phyloP scores from a whole-genome alignment of 2,329 filamentous ascomycete genomes.

The Grosmannia clavigera region DNA sequence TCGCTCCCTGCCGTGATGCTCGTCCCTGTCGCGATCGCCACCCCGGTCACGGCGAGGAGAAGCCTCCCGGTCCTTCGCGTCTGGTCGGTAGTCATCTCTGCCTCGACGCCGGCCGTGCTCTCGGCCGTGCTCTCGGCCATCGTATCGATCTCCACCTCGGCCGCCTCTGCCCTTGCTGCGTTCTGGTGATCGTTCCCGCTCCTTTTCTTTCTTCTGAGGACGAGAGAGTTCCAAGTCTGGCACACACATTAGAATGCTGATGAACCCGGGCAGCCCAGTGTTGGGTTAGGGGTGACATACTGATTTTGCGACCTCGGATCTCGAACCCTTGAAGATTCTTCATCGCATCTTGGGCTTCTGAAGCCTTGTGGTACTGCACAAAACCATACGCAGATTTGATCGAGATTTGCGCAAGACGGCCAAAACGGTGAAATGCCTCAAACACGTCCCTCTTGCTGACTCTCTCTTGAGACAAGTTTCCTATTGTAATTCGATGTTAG shows the following conservation, averaged over 20 bases:
- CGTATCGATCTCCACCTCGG: slow-evolving; percentile 34
- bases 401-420: slow-evolving; percentile 82
- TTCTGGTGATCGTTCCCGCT: slow-evolving; percentile 45
- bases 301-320: slow-evolving; percentile 82
- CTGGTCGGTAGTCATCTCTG: slow-evolving; percentile 54
- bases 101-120: slow-evolving; percentile 37
- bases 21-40: slow-evolving; percentile 47
- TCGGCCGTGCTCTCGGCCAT: slow-evolving; percentile 23
- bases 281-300: slow-evolving; percentile 42
- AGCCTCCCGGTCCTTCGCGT: slow-evolving; percentile 43
- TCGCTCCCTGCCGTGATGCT: slow-evolving; percentile 35
- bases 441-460: slow-evolving; percentile 92
- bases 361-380: slow-evolving; percentile 75
- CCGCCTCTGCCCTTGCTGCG: slow-evolving; percentile 29
- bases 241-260: slow-evolving; percentile 17
- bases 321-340: slow-evolving; percentile 66
- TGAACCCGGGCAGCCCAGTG: neutral
- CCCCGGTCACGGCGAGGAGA: slow-evolving; percentile 41
- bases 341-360: slow-evolving; percentile 64
- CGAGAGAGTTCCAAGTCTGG: slow-evolving; percentile 83
- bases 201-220: slow-evolving; percentile 61
- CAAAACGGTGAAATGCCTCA: slow-evolving; percentile 75
- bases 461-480: slow-evolving; percentile 84
- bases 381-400: slow-evolving; percentile 97
- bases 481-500: slow-evolving; percentile 35